Conservation (phyloP, 1,284 basidiomycete species). For the Neonothopanus nambi region DNA sequence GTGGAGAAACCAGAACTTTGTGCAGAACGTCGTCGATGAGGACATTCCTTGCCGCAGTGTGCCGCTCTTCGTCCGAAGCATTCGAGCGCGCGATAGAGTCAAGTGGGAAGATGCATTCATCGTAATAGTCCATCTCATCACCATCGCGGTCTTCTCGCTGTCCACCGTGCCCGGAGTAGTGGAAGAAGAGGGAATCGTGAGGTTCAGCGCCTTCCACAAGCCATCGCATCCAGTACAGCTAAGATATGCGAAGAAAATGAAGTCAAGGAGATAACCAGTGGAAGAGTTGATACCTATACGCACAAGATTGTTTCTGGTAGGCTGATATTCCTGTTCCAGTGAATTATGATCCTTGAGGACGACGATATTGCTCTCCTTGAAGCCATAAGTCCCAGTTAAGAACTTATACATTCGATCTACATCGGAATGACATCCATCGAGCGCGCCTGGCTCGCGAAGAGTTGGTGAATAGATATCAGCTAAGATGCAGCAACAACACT, state of each 20-base stretch:
- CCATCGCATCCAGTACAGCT: slow-evolving; percentile 14
- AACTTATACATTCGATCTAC: slow-evolving; percentile 12
- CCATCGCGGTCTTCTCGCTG: slow-evolving; percentile 8
- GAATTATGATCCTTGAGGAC: slow-evolving; percentile 10
- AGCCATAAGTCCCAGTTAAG: slow-evolving; percentile 10
- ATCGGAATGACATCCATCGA: slow-evolving; percentile 14
- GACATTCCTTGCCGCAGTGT: background rate
- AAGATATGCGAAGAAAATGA: too few relatives aligned
- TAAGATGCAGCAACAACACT: background rate
- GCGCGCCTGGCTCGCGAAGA: background rate
- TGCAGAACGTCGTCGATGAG: slow-evolving; percentile 10
- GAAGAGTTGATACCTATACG: background rate
- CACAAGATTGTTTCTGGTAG: slow-evolving; percentile 11
- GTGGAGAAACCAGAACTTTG: slow-evolving; percentile 2
- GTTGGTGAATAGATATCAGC: background rate
- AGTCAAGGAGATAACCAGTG: background rate
- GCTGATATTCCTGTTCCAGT: slow-evolving; percentile 9
- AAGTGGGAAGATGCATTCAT: slow-evolving; percentile 12
- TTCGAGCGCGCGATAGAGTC: slow-evolving; percentile 5
- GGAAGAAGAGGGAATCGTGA: slow-evolving; percentile 14
- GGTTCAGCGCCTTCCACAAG: slow-evolving; percentile 8
- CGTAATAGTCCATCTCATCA: slow-evolving; percentile 12
- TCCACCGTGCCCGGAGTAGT: slow-evolving; percentile 13
- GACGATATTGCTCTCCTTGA: slow-evolving; percentile 9
- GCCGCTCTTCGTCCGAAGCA: slow-evolving; percentile 2